These are phyloP conservation scores for Pleurotus ostreatus DNA, from an alignment of 768 basidiomycete genomes.

Conservation along the genomic window DNA sequence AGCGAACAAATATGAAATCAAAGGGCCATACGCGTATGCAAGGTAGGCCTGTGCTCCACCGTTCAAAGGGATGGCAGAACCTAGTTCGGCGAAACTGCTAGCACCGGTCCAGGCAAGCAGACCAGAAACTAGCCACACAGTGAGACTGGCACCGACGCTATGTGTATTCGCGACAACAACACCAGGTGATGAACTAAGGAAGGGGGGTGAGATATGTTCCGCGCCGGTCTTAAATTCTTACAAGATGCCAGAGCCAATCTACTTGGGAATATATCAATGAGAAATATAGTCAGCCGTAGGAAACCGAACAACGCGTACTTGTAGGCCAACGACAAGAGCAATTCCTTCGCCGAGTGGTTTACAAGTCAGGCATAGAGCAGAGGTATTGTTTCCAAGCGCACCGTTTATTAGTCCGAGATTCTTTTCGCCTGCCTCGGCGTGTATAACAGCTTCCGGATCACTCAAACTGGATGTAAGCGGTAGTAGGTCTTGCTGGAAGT, in stretches of 20 bases:
- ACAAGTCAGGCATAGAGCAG: slow-evolving; percentile 50
- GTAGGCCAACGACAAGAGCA: slow-evolving; percentile 77
- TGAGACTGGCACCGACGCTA: slow-evolving; percentile 84
- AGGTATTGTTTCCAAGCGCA: slow-evolving; percentile 23
- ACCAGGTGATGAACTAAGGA: slow-evolving; percentile 80
- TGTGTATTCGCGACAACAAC: slow-evolving; percentile 86
- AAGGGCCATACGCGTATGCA: slow-evolving; percentile 82
- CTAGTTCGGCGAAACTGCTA: slow-evolving; percentile 90
- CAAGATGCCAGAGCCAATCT: slow-evolving; percentile 96
- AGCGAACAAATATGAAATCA: slow-evolving; percentile 86
- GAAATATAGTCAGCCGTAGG: too few species aligned
- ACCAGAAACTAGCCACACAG: slow-evolving; percentile 83
- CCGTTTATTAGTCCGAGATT: slow-evolving; percentile 76
- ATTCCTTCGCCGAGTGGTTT: slow-evolving; percentile 79
- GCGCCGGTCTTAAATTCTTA: slow-evolving; percentile 28
- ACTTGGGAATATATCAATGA: neutral
- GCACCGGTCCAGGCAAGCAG: slow-evolving; percentile 93
- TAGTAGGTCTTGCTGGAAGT: slow-evolving; percentile 74
- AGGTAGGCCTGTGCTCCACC: slow-evolving; percentile 79
- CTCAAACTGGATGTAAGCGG: slow-evolving; percentile 76
- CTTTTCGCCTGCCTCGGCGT: slow-evolving; percentile 56
- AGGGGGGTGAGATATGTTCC: neutral
- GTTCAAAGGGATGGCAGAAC: slow-evolving; percentile 80
- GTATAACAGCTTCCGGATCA: slow-evolving; percentile 49
- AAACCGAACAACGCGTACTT: slow-evolving; percentile 41